Conservation (phyloP, 768 basidiomycete species). For the Lactarius hengduanensis region DNA sequence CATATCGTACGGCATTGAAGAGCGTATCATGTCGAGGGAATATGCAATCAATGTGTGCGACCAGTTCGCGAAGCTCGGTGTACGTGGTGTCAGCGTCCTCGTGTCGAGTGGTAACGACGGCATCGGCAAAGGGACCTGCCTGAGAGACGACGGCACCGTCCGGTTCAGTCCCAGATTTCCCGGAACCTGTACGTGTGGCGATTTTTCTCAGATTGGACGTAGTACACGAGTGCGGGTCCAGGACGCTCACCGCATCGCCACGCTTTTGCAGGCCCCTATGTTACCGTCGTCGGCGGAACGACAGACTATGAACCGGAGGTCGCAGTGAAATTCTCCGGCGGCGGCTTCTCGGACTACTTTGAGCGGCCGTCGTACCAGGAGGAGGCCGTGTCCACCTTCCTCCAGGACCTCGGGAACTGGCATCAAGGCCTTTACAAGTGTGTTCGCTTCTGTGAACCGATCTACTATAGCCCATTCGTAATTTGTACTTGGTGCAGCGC, state of each 20-base stretch:
- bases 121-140: background rate
- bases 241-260: background rate
- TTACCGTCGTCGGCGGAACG: background rate
- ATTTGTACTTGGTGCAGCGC: background rate
- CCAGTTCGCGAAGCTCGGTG: background rate
- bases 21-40: background rate
- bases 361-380: background rate
- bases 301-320: background rate
- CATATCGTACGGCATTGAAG: background rate
- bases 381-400: background rate
- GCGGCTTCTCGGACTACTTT: background rate
- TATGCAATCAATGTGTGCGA: background rate
- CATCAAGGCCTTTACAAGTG: background rate
- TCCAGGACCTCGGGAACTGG: background rate
- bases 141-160: background rate
- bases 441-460: background rate
- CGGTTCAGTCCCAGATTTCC: background rate
- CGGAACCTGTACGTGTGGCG: background rate
- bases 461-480: background rate
- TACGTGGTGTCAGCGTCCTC: background rate
- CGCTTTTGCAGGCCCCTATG: background rate
- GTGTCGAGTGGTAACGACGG: background rate
- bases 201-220: background rate
- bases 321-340: background rate
- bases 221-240: background rate